Evolutionary conservation across 2,329 filamentous ascomycete species (phyloP).

Genomic region (Beauveria sp.): DNA sequence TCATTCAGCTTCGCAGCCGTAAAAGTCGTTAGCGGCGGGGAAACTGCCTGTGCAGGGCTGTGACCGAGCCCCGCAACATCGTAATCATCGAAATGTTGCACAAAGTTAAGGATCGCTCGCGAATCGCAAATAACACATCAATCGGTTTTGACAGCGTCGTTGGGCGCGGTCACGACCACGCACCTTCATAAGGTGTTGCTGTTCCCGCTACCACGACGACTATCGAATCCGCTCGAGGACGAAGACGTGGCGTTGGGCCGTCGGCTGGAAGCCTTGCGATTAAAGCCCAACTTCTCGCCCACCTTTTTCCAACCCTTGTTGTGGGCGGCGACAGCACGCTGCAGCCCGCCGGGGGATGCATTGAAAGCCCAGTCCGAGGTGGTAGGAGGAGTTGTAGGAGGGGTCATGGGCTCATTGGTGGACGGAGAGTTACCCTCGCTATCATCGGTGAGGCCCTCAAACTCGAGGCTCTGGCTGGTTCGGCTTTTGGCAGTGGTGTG

Average conservation of each 20-base stretch:
- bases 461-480: constrained; percentile 39
- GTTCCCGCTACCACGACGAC: constrained; percentile 27
- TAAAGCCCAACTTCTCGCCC: constrained; percentile 52
- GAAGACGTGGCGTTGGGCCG: constrained; percentile 37
- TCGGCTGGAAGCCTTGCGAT: constrained; percentile 41
- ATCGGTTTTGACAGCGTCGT: constrained; percentile 22
- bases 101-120: not conserved
- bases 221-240: constrained; percentile 17
- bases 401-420: constrained; percentile 59
- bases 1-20: constrained; percentile 47
- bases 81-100: constrained; percentile 2
- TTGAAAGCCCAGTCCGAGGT: constrained; percentile 48
- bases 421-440: constrained; percentile 52
- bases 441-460: constrained; percentile 55
- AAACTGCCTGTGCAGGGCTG: constrained; percentile 18
- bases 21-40: constrained; percentile 32
- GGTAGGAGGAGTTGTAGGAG: constrained; percentile 62
- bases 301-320: constrained; percentile 59
- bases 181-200: constrained; percentile 45
- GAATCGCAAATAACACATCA: constrained; percentile 11
- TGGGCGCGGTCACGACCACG: constrained; percentile 47
- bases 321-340: constrained; percentile 46
- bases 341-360: constrained; percentile 44
- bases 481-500: constrained; percentile 33
- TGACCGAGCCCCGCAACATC: not conserved